These are phyloP conservation scores for Rubus parviflorus DNA, from an alignment of 306 rosid genomes.

Conservation along the genomic window DNA sequence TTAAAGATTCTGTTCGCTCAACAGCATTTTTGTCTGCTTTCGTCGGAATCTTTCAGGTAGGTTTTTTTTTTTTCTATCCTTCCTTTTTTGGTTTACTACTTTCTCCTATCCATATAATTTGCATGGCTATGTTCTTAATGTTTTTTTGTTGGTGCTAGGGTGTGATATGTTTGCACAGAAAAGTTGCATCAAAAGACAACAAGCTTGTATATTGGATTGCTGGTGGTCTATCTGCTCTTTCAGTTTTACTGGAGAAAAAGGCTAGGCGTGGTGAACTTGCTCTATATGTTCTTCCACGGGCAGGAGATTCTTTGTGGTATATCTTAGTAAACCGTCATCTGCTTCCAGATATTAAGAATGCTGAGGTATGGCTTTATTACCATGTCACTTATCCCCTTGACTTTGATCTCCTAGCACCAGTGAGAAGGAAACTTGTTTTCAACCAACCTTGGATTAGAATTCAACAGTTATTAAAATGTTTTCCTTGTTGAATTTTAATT, in stretches of 20 bases:
- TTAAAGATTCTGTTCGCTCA: slow-evolving; percentile 78
- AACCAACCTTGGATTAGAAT: too few species aligned
- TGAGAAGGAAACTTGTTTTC: not conserved
- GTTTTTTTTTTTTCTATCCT: slow-evolving; percentile 8
- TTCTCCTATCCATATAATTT: slow-evolving; percentile 17
- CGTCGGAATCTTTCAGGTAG: slow-evolving; percentile 92
- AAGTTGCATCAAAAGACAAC: slow-evolving; percentile 82
- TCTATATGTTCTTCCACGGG: slow-evolving; percentile 92
- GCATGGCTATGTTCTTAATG: slow-evolving; percentile 24
- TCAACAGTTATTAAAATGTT: too few species aligned
- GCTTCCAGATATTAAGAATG: slow-evolving; percentile 78
- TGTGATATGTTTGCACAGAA: slow-evolving; percentile 83
- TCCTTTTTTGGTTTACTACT: not conserved
- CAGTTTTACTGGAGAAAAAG: slow-evolving; percentile 87
- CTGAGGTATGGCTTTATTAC: slow-evolving; percentile 60
- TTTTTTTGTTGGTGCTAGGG: slow-evolving; percentile 56
- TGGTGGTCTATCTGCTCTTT: slow-evolving; percentile 80
- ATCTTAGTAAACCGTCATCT: slow-evolving; percentile 88
- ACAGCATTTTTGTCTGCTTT: slow-evolving; percentile 91
- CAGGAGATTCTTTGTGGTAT: slow-evolving; percentile 91
- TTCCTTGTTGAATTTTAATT: not conserved
- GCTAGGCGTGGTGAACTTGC: slow-evolving; percentile 94
- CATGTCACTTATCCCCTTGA: not conserved
- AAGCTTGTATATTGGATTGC: slow-evolving; percentile 91
- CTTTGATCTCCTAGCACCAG: not conserved